Evolutionary conservation across 1,139 yeast genomes (phyloP).

Genomic region (Candida neerlandica): DNA sequence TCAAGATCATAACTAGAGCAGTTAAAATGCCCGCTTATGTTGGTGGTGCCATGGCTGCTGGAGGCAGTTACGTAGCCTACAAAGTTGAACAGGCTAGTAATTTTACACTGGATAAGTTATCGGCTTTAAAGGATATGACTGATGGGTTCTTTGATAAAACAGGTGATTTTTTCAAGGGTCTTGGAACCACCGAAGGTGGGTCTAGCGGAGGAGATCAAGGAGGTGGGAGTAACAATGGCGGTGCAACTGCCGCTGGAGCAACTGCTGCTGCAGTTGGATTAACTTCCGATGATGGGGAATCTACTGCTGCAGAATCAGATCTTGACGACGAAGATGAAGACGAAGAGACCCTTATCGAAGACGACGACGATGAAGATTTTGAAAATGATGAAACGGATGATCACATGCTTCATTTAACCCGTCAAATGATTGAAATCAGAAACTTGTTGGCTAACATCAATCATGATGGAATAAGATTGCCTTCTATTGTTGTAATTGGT

Average conservation of each 20-base stretch:
- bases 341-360: slow-evolving; percentile 33
- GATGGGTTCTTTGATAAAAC: slow-evolving; percentile 48
- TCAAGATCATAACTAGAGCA: slow-evolving; percentile 46
- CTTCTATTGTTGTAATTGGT: slow-evolving; percentile 95
- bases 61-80: slow-evolving; percentile 88
- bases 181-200: slow-evolving; percentile 13
- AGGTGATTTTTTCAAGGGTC: slow-evolving; percentile 39
- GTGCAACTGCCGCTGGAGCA: slow-evolving; percentile 46
- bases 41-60: slow-evolving; percentile 93
- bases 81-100: slow-evolving; percentile 85
- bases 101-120: slow-evolving; percentile 68
- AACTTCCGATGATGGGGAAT: slow-evolving; percentile 33
- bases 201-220: slow-evolving; percentile 19
- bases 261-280: slow-evolving; percentile 52
- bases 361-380: slow-evolving; percentile 47
- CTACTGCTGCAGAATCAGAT: slow-evolving; percentile 15
- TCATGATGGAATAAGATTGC: slow-evolving; percentile 78
- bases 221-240: slow-evolving; percentile 29
- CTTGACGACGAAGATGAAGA: slow-evolving; percentile 30
- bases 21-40: slow-evolving; percentile 74
- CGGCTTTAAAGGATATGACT: slow-evolving; percentile 60
- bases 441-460: slow-evolving; percentile 76
- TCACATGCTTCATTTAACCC: slow-evolving; percentile 82
- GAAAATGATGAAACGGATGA: slow-evolving; percentile 57
- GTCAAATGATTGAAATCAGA: slow-evolving; percentile 96